Conservation (phyloP, 179 eudicot genomes). For the Nepenthes alata region DNA sequence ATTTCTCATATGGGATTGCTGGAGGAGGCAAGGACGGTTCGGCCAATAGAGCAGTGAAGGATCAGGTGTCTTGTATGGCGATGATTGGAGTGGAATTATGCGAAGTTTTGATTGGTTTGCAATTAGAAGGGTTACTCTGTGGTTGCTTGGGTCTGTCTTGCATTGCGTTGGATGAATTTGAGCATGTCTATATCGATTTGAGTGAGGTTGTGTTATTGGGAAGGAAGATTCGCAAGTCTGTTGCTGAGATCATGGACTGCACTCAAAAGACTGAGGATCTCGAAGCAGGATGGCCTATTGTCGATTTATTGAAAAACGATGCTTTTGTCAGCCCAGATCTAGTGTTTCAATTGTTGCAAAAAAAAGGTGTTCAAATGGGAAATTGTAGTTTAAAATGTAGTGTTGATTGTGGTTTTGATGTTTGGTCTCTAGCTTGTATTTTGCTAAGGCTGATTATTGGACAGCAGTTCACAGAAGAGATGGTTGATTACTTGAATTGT, state of each 20-base stretch:
- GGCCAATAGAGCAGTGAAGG: constrained; percentile 2
- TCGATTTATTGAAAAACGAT: constrained; percentile 14
- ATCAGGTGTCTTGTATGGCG: constrained; percentile 14
- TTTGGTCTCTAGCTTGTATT: constrained; percentile 65
- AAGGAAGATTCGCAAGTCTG: constrained; percentile 27
- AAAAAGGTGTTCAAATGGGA: constrained; percentile 28
- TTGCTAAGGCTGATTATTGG: constrained; percentile 48
- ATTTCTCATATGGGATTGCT: constrained; percentile 9
- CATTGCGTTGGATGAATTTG: constrained; percentile 49
- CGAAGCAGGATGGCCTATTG: constrained; percentile 15
- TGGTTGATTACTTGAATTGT: constrained; percentile 17
- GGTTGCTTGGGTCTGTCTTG: constrained; percentile 47
- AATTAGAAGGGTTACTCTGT: constrained; percentile 35
- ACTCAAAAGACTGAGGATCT: constrained; percentile 6
- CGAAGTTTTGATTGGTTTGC: constrained; percentile 42
- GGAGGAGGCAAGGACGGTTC: constrained; percentile 1
- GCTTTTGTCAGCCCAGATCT: constrained; percentile 63
- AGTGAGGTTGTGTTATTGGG: constrained; percentile 35
- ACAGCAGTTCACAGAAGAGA: constrained; percentile 33
- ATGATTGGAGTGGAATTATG: constrained; percentile 48
- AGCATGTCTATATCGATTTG: constrained; percentile 40
- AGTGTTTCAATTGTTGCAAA: constrained; percentile 27
- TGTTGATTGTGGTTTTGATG: constrained; percentile 40
- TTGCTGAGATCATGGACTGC: constrained; percentile 12
- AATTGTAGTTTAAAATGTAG: constrained; percentile 9